Base-by-base conservation (phyloP, 2,329 filamentous ascomycete genomes). In the Aspergillus alliaceus region DNA sequence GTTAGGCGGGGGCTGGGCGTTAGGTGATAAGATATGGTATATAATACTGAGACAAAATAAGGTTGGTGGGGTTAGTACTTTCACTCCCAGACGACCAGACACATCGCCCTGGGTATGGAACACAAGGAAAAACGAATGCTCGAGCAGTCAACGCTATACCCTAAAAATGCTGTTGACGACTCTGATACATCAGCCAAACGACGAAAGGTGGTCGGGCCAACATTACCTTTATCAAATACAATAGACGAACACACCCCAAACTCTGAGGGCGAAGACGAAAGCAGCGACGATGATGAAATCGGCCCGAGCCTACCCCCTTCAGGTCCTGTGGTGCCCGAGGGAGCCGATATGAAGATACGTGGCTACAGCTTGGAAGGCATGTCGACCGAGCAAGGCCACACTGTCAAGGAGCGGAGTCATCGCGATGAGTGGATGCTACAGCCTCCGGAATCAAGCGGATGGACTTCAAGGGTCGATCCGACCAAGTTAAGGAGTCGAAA, bases 391-490 rank as follows among this genome's bases (percentile, higher is more conserved):
- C 32, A 40, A 35, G 35, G 29, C 2, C 6, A 15, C 20, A 27
- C 18, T 24, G n/a, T 14, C 42, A 14, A 51, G 40, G 35, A 15
- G 51, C 14, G 66, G 80, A 32, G 66, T 72, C 7, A 88, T 70
- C 87, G 93, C 66, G 93, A 96, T 77, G 88, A 91, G 67, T 93
- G 90, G 90, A 93, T 93, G 90, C 80, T 91, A 47, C 83, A 85
- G 1, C 89, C 89, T 1, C 90, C 90, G 0, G 78, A 80, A 2
- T 74, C 80, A 22, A 74, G 72, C 68, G 80, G 76, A 70, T 79
- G 69, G 79, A 77, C 77, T 70, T 84, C 84, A 62, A 77, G 90
- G 72, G 78, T 90, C 64, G 93, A 97, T 74, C 91, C 93, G 1
- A 93, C 91, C 4, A 93, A 93, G 73, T 80, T 93, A 58, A 87